These are phyloP conservation scores for Typha latifolia DNA, from an alignment of 176 grass and related monocot genomes.

Conservation along the genomic window DNA sequence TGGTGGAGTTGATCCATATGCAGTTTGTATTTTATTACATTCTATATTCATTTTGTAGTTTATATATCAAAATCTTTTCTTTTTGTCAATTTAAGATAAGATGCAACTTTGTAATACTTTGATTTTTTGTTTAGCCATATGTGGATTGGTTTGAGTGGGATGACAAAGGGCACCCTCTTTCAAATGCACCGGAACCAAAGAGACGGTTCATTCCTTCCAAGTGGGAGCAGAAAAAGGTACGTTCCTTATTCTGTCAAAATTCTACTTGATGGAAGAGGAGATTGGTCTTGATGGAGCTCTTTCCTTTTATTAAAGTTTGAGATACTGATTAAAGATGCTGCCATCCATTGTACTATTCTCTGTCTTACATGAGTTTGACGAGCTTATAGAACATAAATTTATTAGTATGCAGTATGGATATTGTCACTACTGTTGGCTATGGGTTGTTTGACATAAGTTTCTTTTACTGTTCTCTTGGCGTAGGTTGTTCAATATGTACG, in stretches of 20 bases:
- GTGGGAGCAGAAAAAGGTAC: conserved; percentile 96
- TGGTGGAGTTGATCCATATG: conserved; percentile 74
- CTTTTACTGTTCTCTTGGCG: neutral
- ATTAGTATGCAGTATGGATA: too few species aligned
- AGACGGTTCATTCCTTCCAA: conserved; percentile 94
- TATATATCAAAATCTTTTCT: neutral
- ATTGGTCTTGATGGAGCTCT: conserved; percentile 7
- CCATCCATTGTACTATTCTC: too few species aligned
- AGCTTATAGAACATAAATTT: too few species aligned
- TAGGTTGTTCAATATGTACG: conserved; percentile 50
- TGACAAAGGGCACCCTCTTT: conserved; percentile 91
- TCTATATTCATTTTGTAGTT: neutral
- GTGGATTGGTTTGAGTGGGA: conserved; percentile 98
- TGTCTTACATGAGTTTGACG: too few species aligned
- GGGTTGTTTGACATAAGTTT: neutral
- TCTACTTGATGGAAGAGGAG: neutral
- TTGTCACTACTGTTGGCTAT: neutral
- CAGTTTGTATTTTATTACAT: conserved; percentile 35
- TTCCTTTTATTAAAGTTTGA: conserved; percentile 1
- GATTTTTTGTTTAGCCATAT: conserved; percentile 47
- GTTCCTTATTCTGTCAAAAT: neutral
- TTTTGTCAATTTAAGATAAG: neutral
- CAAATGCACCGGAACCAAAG: conserved; percentile 95
- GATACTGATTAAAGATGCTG: too few species aligned
- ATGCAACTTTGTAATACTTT: neutral